Evolutionary conservation across 139 green algal genomes (phyloP).

Genomic region (Asterochloris sp.): DNA sequence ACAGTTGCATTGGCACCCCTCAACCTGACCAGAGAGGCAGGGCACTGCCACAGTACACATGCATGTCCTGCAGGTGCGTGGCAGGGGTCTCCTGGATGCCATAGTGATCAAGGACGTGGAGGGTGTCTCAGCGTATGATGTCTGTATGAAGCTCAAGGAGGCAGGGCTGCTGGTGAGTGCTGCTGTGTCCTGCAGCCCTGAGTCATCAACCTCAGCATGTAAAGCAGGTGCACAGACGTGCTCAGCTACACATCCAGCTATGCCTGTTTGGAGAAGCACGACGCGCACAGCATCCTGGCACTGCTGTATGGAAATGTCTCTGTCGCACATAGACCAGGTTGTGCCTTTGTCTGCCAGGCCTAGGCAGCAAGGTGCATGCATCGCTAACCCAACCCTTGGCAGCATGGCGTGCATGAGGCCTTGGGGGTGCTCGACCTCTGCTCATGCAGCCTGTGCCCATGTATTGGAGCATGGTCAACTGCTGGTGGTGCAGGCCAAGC

Average conservation of each 20-base stretch:
- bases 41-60: no score
- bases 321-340: no score
- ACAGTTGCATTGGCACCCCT: no score
- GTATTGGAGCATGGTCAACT: neutral
- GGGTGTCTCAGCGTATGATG: conserved; percentile 73
- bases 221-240: neutral
- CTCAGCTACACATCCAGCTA: neutral
- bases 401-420: neutral
- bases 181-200: neutral
- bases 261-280: no score
- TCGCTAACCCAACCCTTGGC: no score
- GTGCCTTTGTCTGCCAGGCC: no score
- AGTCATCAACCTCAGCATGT: neutral
- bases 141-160: conserved; percentile 86
- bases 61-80: conserved; percentile 52
- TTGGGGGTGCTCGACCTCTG: neutral
- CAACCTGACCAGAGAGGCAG: no score
- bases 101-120: conserved; percentile 76
- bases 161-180: conserved; percentile 63
- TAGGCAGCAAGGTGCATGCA: no score
- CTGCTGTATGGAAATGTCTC: no score
- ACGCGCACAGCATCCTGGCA: no score
- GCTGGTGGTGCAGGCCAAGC: conserved; percentile 71
- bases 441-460: neutral
- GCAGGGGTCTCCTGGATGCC: conserved; percentile 85